Base-by-base conservation (phyloP, 306 rosid genomes). In the Herpetospermum pedunculosum region DNA sequence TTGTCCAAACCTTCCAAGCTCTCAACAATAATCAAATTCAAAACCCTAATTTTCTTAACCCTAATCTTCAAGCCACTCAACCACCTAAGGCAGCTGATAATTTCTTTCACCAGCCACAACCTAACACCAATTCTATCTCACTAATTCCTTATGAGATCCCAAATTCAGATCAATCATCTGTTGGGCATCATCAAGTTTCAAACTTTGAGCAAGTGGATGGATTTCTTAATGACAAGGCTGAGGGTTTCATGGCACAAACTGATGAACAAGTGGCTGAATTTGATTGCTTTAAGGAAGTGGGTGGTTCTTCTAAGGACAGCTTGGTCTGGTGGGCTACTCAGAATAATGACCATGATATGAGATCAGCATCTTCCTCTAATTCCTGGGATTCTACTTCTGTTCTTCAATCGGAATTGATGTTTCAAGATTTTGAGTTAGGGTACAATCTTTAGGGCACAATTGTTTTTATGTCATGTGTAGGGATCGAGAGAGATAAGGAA, bases 311-410 rank as follows among this genome's bases (percentile, higher is more conserved):
- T 41, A 94, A 85, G 82, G 91, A 86, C 26, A 76, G 77, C 80
- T 52, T 85, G 70, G 71, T 78, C 28, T 94, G 99, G 99, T 89
- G 97, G 99, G 78, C 89, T n/a, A n/a, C n/a, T 32, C 85, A 84
- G 68, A 88, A 82, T 72, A 87, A 82, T 64, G 86, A 80, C 59
- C 82, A 87, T 62, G 90, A 87, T 37, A 25, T 82, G 55, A 94
- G 85, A 76, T 89, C 96, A 30, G 86, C 84, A n/a, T 86, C 95
- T 18, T 85, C 63, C n/a, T 11, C 88, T 44, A 88, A 82, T 80
- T 84, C 97, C 0, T 86, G 92, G 96, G 89, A 88, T 58, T 94
- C 98, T 15, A 78, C 79, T 81, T 82, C 87, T 26, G 91, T 77
- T 76, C 85, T 86, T 79, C 84, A 78, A 63, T 75, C 87, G 49